Conservation (phyloP, 169 alveolate genomes). For the Plasmodium cynomolgi region DNA sequence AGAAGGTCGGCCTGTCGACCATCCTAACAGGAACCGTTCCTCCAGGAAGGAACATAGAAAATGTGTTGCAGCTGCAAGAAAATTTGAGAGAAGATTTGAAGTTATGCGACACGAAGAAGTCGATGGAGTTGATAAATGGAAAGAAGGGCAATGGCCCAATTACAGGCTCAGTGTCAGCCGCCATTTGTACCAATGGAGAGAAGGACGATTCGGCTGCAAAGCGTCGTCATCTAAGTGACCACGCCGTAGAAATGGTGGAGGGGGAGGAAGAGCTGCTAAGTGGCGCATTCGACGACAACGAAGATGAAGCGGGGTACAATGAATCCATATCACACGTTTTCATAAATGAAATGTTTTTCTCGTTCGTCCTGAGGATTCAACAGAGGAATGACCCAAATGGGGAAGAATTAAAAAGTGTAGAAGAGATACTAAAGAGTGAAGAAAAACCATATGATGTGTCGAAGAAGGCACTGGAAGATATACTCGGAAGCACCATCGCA, state of each 20-base stretch:
- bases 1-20: slow-evolving; percentile 65
- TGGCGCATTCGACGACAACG: slow-evolving; percentile 20
- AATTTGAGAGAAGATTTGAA: slow-evolving; percentile 63
- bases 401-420: slow-evolving; percentile 24
- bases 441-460: slow-evolving; percentile 62
- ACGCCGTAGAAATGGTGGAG: not conserved
- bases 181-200: not conserved
- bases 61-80: slow-evolving; percentile 55
- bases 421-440: slow-evolving; percentile 40
- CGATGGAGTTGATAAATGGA: not conserved
- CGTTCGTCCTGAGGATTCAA: slow-evolving; percentile 41
- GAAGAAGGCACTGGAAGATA: slow-evolving; percentile 63
- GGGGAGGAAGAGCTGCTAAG: not conserved
- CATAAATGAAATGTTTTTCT: slow-evolving; percentile 74
- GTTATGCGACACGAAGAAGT: slow-evolving; percentile 19
- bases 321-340: slow-evolving; percentile 70
- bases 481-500: slow-evolving; percentile 46
- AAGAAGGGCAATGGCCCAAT: not conserved
- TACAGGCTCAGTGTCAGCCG: not conserved
- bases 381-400: slow-evolving; percentile 23
- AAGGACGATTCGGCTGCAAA: not conserved
- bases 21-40: slow-evolving; percentile 71
- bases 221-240: not conserved
- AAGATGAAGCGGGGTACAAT: slow-evolving; percentile 31
- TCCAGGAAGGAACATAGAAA: slow-evolving; percentile 74